Evolutionary conservation across 1,139 yeast species (phyloP), one percentile per base, ranked within the genome.

Genomic region (Blastobotrys raffinosifermentans): DNA sequence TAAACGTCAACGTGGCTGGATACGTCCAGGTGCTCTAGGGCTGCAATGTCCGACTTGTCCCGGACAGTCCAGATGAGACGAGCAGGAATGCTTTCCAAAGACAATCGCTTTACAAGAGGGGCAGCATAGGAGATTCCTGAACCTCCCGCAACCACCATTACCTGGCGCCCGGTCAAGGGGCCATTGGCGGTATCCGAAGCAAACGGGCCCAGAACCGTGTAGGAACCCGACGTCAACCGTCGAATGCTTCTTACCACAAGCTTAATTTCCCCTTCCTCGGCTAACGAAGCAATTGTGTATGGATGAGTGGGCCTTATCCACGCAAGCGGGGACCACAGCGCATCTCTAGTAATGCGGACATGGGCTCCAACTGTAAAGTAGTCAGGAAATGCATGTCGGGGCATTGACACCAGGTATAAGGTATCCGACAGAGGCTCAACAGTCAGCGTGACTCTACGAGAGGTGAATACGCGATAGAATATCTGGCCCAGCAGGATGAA

Each of bases 91-190:
- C 43, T 42, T 20, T 32, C 38, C 9, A 34, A 34, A 5, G 40
- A 40, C 19, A 55, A 34, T n/a, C 45, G 43, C 10, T 58, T 45
- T 9, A 47, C 47, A 1, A 64, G 38, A 0, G 94, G 84, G 2
- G 85, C 62, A 0, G 85, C 91, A 50, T 77, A 74, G 0, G 95
- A 80, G 4, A 87, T 72, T 0, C 96, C 96, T 0, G 94, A 76
- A 0, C 96, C 96, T 6, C 96, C 96, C 23, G 87, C 82, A 3
- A 86, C 60, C 6, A 86, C 69, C 7, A 71, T 57, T 0, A 79
- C 73, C 36, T 73, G 68, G 29, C 71, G 71, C 0, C 76, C 77
- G 1, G 76, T 64, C 31, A 55, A 54, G 39, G 60, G 59, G 31
- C 64, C 63, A 19, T 49, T 51, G 32, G 50, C 40, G 21, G 44